Evolutionary conservation across 108 stramenopile genomes (phyloP).

Genomic region (Nitzschia sp.): DNA sequence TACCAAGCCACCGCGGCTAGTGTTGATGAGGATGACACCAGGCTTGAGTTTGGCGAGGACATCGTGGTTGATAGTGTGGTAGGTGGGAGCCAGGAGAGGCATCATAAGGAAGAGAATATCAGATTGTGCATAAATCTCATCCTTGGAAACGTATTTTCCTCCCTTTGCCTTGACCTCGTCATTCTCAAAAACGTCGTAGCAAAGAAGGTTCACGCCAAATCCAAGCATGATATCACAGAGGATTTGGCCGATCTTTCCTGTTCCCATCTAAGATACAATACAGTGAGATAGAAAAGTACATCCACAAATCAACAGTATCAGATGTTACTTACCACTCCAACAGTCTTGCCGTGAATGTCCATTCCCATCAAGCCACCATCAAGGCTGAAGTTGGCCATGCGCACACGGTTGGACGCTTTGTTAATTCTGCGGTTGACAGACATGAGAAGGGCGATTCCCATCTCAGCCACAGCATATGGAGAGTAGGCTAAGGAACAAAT

Average conservation of each 20-base stretch:
- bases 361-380: slow-evolving; percentile 72
- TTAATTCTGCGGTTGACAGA: slow-evolving; percentile 63
- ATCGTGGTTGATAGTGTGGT: slow-evolving; percentile 56
- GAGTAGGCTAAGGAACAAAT: slow-evolving; percentile 42
- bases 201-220: slow-evolving; percentile 69
- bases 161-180: slow-evolving; percentile 62
- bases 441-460: slow-evolving; percentile 77
- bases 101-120: slow-evolving; percentile 76
- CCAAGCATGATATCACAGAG: slow-evolving; percentile 71
- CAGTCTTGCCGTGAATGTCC: slow-evolving; percentile 73
- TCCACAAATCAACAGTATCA: neutral
- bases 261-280: slow-evolving; percentile 12
- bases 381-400: slow-evolving; percentile 77
- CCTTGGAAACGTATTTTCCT: slow-evolving; percentile 72
- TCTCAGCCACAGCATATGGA: slow-evolving; percentile 84
- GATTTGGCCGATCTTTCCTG: slow-evolving; percentile 75
- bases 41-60: slow-evolving; percentile 54
- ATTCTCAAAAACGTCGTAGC: slow-evolving; percentile 68
- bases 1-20: slow-evolving; percentile 73
- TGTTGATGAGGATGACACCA: slow-evolving; percentile 70
- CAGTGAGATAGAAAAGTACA: neutral
- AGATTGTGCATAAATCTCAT: slow-evolving; percentile 62
- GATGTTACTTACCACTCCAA: slow-evolving; percentile 11
- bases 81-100: slow-evolving; percentile 61
- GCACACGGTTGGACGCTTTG: slow-evolving; percentile 57